Conservation (phyloP, 345 rosid genomes). For the Laguncularia racemosa region DNA sequence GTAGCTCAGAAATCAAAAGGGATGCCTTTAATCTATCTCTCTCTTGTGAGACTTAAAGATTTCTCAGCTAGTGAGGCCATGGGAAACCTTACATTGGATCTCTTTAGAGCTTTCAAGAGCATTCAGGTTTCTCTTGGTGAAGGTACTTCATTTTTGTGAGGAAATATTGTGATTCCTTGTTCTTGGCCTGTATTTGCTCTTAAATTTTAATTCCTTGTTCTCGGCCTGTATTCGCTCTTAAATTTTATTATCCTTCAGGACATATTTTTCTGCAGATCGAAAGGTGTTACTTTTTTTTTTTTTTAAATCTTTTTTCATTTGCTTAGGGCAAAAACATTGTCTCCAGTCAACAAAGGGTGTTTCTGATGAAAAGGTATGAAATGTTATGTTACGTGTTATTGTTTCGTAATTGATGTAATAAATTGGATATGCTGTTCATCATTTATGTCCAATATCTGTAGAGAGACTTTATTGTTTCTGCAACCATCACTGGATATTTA, state of each 20-base stretch:
- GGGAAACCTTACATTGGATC: slow-evolving; percentile 52
- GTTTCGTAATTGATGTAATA: too few species aligned
- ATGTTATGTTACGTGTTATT: neutral
- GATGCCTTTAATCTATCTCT: slow-evolving; percentile 64
- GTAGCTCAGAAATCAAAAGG: slow-evolving; percentile 89
- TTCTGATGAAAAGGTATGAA: slow-evolving; percentile 6
- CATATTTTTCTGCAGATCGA: too few species aligned
- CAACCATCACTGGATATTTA: too few species aligned
- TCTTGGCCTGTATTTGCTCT: neutral
- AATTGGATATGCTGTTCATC: too few species aligned
- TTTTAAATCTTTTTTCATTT: slow-evolving; percentile 1
- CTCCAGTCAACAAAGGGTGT: neutral
- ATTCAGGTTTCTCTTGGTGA: slow-evolving; percentile 20
- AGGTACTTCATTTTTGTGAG: slow-evolving; percentile 28
- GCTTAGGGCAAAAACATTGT: slow-evolving; percentile 4
- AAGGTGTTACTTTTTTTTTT: neutral
- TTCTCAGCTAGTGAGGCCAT: slow-evolving; percentile 53
- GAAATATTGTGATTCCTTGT: neutral
- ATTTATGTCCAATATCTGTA: too few species aligned
- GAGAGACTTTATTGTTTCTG: too few species aligned
- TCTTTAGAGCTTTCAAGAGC: slow-evolving; percentile 50
- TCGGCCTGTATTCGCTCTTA: neutral
- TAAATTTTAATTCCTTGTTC: neutral
- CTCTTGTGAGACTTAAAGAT: slow-evolving; percentile 44
- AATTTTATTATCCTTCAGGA: too few species aligned